Conservation (phyloP, 441 rosid genomes). For the Syzygium malaccense region DNA sequence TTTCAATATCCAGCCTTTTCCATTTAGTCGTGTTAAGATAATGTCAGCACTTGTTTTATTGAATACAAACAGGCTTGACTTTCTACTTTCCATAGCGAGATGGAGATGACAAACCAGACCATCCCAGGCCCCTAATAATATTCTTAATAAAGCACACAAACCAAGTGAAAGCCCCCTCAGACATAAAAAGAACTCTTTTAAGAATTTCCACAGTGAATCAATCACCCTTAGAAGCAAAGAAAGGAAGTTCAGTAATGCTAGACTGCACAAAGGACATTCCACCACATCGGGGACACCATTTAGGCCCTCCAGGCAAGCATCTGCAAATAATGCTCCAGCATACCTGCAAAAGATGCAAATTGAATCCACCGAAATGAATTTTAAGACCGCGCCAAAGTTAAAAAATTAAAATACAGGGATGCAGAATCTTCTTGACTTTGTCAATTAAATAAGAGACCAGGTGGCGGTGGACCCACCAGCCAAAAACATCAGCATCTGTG, state of each 20-base stretch:
- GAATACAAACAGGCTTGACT: neutral
- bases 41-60: neutral
- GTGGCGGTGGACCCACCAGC: neutral
- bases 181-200: neutral
- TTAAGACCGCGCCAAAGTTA: neutral
- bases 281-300: conserved; percentile 91
- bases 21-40: neutral
- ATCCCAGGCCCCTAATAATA: neutral
- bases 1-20: neutral
- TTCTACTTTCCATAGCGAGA: neutral
- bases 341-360: conserved; percentile 34
- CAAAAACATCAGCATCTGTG: neutral
- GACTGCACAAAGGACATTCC: conserved; percentile 90
- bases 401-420: neutral
- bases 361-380: neutral
- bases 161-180: neutral
- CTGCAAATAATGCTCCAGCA: conserved; percentile 95
- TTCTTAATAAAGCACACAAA: neutral
- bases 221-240: conserved; percentile 93
- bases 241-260: conserved; percentile 75
- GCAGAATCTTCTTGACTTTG: neutral
- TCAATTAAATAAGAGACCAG: neutral
- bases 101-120: neutral
- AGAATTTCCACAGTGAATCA: neutral
- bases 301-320: conserved; percentile 95